phyloP scores from a whole-genome alignment of 129 eudicot species.

The Logfia minima region DNA sequence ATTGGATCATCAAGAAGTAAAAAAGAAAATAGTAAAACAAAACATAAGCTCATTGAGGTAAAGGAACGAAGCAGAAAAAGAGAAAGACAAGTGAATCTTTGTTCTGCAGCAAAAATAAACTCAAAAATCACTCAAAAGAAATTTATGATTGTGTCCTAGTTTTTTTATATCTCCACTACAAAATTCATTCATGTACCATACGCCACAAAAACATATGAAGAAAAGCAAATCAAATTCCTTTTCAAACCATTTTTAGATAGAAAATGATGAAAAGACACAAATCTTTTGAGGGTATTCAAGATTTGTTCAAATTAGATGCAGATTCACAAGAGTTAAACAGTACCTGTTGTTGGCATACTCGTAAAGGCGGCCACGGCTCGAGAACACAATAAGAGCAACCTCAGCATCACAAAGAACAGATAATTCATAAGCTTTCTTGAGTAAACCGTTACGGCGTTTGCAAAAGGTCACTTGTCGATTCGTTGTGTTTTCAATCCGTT shows the following conservation, averaged over 20 bases:
- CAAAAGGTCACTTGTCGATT: conserved; percentile 76
- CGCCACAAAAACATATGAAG: not conserved
- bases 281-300: conserved; percentile 24
- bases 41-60: conserved; percentile 39
- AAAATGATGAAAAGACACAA: not conserved
- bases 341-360: conserved; percentile 72
- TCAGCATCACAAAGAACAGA: conserved; percentile 90
- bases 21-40: conserved; percentile 9
- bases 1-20: conserved; percentile 38
- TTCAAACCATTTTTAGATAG: not conserved
- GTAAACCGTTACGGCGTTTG: conserved; percentile 73
- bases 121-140: conserved; percentile 36
- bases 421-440: conserved; percentile 83
- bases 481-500: conserved; percentile 76
- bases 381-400: conserved; percentile 73
- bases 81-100: conserved; percentile 53
- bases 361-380: conserved; percentile 75
- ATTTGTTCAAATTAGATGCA: conserved; percentile 22
- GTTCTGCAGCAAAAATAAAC: conserved; percentile 36
- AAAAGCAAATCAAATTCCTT: conserved; percentile 1
- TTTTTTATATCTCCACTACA: conserved; percentile 27
- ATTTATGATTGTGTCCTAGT: conserved; percentile 36
- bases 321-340: not conserved
- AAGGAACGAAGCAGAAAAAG: conserved; percentile 40
- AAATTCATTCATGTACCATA: conserved; percentile 20